Evolutionary conservation across 352 stramenopile genomes (phyloP).

Genomic region (Globisporangium viniferum): DNA sequence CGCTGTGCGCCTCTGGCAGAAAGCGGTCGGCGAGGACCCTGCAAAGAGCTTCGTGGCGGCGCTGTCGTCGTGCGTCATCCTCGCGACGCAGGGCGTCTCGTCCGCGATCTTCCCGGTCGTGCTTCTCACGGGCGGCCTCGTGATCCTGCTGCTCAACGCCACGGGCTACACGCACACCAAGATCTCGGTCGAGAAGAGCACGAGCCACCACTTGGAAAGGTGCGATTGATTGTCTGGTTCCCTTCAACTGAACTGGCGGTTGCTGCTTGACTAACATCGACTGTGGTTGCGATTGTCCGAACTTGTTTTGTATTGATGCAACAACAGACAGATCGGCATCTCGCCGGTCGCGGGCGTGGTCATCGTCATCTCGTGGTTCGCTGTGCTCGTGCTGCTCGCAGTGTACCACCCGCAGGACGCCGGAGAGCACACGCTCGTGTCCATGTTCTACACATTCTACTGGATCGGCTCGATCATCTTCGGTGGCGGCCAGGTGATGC

Average conservation of each 20-base stretch:
- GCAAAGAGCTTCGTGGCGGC: conserved; percentile 68
- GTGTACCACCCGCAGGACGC: conserved; percentile 45
- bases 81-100: conserved; percentile 57
- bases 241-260: not conserved
- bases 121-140: conserved; percentile 74
- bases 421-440: conserved; percentile 33
- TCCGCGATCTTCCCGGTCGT: conserved; percentile 86
- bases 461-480: conserved; percentile 95
- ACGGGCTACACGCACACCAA: conserved; percentile 32
- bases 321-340: conserved; percentile 85
- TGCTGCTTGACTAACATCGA: not conserved
- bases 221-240: conserved; percentile 6
- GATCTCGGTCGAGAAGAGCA: conserved; percentile 22
- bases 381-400: conserved; percentile 58
- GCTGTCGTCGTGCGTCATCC: conserved; percentile 59
- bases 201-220: conserved; percentile 40
- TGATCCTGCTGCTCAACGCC: conserved; percentile 45
- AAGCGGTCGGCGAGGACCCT: conserved; percentile 50
- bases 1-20: conserved; percentile 66
- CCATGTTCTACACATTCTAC: conserved; percentile 92
- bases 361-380: conserved; percentile 79
- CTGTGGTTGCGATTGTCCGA: not conserved
- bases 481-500: conserved; percentile 93
- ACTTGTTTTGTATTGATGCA: not conserved
- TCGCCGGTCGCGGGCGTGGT: conserved; percentile 62